Conservation (phyloP, 2,329 filamentous ascomycete genomes). For the Phaeophleospora eucalypticola region DNA sequence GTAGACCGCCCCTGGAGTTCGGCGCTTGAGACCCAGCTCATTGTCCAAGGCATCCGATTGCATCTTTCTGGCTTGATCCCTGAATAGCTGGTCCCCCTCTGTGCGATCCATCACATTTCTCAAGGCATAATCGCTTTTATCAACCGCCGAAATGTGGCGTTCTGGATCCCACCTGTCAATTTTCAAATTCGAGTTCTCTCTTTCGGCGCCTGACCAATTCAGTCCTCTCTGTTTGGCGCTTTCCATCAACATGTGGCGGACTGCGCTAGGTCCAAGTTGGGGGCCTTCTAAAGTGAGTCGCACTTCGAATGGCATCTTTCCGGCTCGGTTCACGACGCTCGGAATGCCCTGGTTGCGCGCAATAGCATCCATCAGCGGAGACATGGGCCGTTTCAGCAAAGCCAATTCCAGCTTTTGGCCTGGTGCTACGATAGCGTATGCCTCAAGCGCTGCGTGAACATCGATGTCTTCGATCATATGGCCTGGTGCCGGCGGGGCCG, state of each 20-base stretch:
- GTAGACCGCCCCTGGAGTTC: slow-evolving; percentile 39
- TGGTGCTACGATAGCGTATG: slow-evolving; percentile 51
- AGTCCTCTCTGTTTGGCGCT: slow-evolving; percentile 23
- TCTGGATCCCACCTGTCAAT: slow-evolving; percentile 28
- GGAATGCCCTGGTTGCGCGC: slow-evolving; percentile 36
- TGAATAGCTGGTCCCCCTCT: not conserved
- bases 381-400: slow-evolving; percentile 34
- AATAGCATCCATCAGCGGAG: slow-evolving; percentile 30
- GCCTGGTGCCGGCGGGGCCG: slow-evolving; percentile 41
- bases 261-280: slow-evolving; percentile 21
- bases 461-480: slow-evolving; percentile 47
- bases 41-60: slow-evolving; percentile 1
- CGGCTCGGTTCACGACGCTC: slow-evolving; percentile 23
- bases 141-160: not conserved
- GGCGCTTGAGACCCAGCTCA: slow-evolving; percentile 32
- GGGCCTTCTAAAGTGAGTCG: slow-evolving; percentile 33
- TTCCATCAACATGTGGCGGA: slow-evolving; percentile 27
- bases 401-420: slow-evolving; percentile 35
- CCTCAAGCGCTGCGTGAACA: slow-evolving; percentile 37
- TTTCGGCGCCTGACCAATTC: slow-evolving; percentile 27
- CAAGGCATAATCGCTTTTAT: not conserved
- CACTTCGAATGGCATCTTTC: slow-evolving; percentile 31
- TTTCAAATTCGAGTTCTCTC: slow-evolving; percentile 14
- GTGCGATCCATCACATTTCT: not conserved
- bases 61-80: not conserved